Conservation (phyloP, 805 yeast genomes). For the Millerozyma acaciae region DNA sequence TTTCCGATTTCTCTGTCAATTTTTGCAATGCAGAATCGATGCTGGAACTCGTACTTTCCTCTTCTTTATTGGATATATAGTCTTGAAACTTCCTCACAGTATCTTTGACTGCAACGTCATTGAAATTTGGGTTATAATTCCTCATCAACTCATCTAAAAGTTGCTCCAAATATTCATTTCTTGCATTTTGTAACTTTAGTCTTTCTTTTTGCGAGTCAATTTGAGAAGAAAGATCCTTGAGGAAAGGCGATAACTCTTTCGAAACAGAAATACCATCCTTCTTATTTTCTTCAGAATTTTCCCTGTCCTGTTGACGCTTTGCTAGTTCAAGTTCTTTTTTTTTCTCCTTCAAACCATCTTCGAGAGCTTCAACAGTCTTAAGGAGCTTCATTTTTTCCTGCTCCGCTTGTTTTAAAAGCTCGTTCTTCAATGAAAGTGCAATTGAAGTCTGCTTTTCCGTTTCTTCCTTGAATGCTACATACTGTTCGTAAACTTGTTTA, state of each 20-base stretch:
- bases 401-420: conserved; percentile 20
- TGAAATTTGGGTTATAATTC: conserved; percentile 77
- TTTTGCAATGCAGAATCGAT: conserved; percentile 18
- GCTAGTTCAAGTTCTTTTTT: conserved; percentile 10
- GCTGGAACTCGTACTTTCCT: conserved; percentile 4
- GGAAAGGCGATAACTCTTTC: conserved; percentile 14
- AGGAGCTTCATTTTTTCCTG: background rate
- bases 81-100: conserved; percentile 57
- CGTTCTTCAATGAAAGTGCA: conserved; percentile 26
- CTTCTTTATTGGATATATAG: conserved; percentile 36
- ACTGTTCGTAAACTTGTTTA: conserved; percentile 42
- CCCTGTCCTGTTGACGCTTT: background rate
- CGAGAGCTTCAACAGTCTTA: background rate
- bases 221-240: conserved; percentile 8
- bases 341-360: conserved; percentile 7
- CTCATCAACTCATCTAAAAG: conserved; percentile 47
- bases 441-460: conserved; percentile 14
- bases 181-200: conserved; percentile 10
- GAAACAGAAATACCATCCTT: conserved; percentile 10
- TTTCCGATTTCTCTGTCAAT: conserved; percentile 15
- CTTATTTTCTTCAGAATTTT: conserved; percentile 3
- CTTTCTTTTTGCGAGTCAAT: conserved; percentile 9
- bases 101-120: conserved; percentile 80
- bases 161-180: conserved; percentile 35
- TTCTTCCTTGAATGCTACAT: conserved; percentile 13